A percentile compares a stretch with the other conserved stretches of the same genome.
These are phyloP conservation scores for Aspergillus ostianus DNA, from an alignment of 495 filamentous ascomycete genomes.

Conservation along the genomic window DNA sequence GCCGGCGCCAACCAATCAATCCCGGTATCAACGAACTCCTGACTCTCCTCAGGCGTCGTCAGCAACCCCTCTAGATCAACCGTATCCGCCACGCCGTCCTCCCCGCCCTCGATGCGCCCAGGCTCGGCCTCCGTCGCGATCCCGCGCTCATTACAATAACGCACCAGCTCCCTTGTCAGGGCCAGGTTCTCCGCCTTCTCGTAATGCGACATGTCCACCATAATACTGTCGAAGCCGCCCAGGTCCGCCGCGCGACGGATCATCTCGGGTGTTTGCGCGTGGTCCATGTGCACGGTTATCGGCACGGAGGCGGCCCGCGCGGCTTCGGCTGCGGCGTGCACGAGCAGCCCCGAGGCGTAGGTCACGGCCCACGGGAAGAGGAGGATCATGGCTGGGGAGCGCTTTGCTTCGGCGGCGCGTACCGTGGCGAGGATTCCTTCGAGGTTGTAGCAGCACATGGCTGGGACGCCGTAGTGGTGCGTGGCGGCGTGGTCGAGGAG, in stretches of 20 bases:
- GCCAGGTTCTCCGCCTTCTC: conserved; percentile 78
- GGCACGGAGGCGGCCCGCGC: conserved; percentile 65
- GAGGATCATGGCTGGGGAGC: conserved; percentile 75
- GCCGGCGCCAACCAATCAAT: conserved; percentile 83
- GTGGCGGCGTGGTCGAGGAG: conserved; percentile 67
- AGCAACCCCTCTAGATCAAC: conserved; percentile 69
- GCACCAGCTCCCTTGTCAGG: conserved; percentile 66
- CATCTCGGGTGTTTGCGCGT: conserved; percentile 70
- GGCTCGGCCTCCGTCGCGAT: conserved; percentile 82
- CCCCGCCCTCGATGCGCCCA: conserved; percentile 78
- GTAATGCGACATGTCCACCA: conserved; percentile 82
- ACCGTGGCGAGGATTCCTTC: conserved; percentile 79
- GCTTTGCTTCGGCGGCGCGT: conserved; percentile 70
- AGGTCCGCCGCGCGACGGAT: conserved; percentile 64
- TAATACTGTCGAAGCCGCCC: conserved; percentile 74
- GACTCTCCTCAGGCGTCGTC: conserved; percentile 75
- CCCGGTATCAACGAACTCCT: conserved; percentile 73
- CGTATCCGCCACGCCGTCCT: conserved; percentile 79
- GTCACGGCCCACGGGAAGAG: conserved; percentile 84
- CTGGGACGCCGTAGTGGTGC: conserved; percentile 68
- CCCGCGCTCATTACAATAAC: conserved; percentile 69
- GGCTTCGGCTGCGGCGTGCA: conserved; percentile 63
- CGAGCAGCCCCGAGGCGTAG: conserved; percentile 63
- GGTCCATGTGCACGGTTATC: conserved; percentile 73
- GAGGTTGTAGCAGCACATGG: conserved; percentile 84